Evolutionary conservation across 1,284 basidiomycete genomes (phyloP).

Genomic region (Coniferiporia weirii): DNA sequence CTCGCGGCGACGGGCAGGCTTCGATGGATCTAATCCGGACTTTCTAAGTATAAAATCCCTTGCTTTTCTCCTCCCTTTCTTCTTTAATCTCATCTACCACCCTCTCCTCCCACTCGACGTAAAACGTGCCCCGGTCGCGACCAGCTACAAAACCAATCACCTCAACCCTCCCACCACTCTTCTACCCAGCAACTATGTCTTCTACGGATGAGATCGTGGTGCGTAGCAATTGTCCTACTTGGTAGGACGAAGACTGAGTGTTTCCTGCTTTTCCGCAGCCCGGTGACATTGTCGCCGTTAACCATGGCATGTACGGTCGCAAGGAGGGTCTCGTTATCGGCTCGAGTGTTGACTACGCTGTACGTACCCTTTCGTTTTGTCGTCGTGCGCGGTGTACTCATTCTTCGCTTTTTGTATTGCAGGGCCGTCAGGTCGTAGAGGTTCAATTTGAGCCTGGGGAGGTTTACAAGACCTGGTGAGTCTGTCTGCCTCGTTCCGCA

Average conservation of each 20-base stretch:
- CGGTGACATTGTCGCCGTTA: constrained; percentile 74
- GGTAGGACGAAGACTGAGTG: not conserved
- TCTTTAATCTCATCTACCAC: constrained; percentile 23
- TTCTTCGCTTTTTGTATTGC: constrained; percentile 14
- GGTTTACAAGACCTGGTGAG: constrained; percentile 62
- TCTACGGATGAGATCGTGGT: constrained; percentile 31
- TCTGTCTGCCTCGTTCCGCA: constrained; percentile 12
- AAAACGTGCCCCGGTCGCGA: too few species aligned
- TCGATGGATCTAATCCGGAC: constrained; percentile 23
- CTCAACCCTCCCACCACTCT: not conserved
- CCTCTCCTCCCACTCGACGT: constrained; percentile 10
- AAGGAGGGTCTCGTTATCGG: constrained; percentile 75
- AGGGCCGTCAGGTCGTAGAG: constrained; percentile 77
- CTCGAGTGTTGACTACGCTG: constrained; percentile 60
- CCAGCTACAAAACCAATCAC: not conserved
- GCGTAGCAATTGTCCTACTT: constrained; percentile 18
- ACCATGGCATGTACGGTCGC: constrained; percentile 53
- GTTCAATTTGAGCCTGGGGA: constrained; percentile 68
- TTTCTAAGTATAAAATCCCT: constrained; percentile 46
- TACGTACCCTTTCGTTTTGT: constrained; percentile 32
- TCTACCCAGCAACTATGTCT: constrained; percentile 13
- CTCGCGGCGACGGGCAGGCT: constrained; percentile 31
- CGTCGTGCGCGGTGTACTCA: not conserved
- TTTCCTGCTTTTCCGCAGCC: constrained; percentile 36
- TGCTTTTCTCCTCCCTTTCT: constrained; percentile 22